Conservation (phyloP, 2,329 filamentous ascomycete species). For the Sarocladium strictum region DNA sequence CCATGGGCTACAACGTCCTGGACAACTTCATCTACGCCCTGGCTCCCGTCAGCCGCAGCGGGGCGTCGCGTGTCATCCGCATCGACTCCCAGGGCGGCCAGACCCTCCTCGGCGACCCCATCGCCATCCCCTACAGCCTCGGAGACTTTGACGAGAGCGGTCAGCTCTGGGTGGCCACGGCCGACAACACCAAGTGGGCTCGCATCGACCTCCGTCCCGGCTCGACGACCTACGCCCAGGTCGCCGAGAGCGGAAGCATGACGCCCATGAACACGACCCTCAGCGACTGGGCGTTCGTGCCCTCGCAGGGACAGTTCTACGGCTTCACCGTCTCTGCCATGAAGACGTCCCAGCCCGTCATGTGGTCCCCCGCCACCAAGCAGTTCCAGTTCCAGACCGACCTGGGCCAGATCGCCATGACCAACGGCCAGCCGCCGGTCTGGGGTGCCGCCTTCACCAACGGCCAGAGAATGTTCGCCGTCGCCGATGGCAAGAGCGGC, state of each 20-base stretch:
- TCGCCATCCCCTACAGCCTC: background rate
- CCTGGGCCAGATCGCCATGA: background rate
- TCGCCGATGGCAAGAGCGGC: background rate
- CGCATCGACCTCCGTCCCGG: background rate
- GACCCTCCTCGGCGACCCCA: background rate
- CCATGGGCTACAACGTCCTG: background rate
- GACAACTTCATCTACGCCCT: background rate
- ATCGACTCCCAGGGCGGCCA: background rate
- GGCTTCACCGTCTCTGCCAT: background rate
- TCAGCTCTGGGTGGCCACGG: background rate
- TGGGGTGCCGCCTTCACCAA: background rate
- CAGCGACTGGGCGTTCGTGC: background rate
- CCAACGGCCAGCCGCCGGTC: background rate
- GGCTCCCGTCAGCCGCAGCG: background rate
- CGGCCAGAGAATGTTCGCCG: background rate
- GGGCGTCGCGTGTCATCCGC: background rate
- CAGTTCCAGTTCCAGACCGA: background rate
- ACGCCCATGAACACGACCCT: background rate
- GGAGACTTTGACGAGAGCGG: background rate
- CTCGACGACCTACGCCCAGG: background rate
- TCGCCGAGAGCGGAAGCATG: background rate
- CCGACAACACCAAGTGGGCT: background rate
- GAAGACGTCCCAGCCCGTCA: background rate
- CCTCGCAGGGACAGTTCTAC: background rate
- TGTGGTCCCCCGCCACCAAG: background rate